Evolutionary conservation across 2,329 filamentous ascomycete species (phyloP), one percentile per base, ranked within the genome.

Genomic region (Metarhizium guizhouense): DNA sequence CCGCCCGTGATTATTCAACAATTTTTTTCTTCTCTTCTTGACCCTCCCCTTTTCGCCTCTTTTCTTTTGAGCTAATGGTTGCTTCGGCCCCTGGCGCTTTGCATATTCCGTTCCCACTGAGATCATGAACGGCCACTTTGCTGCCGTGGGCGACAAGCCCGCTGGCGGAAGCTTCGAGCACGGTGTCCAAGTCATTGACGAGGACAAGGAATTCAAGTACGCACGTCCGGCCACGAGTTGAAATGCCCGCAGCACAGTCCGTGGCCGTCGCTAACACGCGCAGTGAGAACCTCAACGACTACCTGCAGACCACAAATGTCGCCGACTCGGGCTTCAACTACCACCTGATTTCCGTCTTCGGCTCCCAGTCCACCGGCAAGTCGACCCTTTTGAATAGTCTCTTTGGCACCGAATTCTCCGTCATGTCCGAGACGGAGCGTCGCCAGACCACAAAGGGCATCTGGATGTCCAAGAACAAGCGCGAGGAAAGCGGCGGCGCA

Each of bases 361-460:
- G 94, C 47, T 97, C 93, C 56, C 94, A 99, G 78, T 97, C 94
- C 25, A 99, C 94, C 40, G 94, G 94, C 64, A 99, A 99, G 76
- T 97, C 94, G 49, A 99, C 94, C 6, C 81, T 99, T 49, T 84
- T 99, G 61, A 99, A 99, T 76, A 81, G 93, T 73, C 85, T 99
- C 56, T 99, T 99, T 70, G 90, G 90, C 60, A 99, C 94, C 62
- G 82, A 92, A 56, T 99, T 99, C 76, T 93, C 90, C 63, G 93
- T 99, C 69, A 99, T 99, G 94, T 90, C 90, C 64, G 94, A 99
- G 79, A 81, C 85, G 59, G 91, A 96, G 72, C 84, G 94, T 61
- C 86, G 91, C 59, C 94, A 99, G 79, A 99, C 94, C 0, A 99
- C 94, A 48, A 99, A 97, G 78, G 94, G 94, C 68, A 99, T 99